Conservation (phyloP, 1,139 yeast genomes). For the Arxiozyma slooffiae region DNA sequence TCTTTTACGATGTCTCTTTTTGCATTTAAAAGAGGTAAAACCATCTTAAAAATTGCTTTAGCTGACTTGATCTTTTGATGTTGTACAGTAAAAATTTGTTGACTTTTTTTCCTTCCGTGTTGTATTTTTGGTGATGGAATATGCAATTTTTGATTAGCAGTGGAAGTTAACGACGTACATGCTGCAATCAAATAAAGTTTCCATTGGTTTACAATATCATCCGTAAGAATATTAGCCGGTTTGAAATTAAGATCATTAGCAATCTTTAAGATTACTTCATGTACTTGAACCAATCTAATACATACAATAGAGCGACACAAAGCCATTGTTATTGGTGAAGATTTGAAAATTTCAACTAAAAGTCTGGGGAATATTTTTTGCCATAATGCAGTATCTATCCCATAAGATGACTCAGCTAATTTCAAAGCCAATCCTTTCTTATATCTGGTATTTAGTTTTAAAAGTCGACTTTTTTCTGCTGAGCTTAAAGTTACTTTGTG, state of each 20-base stretch:
- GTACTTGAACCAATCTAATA: slow-evolving; percentile 79
- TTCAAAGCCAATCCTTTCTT: slow-evolving; percentile 55
- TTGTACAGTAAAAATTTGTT: slow-evolving; percentile 69
- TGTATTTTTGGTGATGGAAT: slow-evolving; percentile 37
- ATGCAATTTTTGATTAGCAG: slow-evolving; percentile 70
- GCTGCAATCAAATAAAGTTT: slow-evolving; percentile 81
- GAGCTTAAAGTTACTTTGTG: slow-evolving; percentile 52
- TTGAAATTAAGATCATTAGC: slow-evolving; percentile 37
- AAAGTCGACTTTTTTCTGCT: slow-evolving; percentile 68
- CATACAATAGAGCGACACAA: slow-evolving; percentile 89
- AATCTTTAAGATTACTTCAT: slow-evolving; percentile 61
- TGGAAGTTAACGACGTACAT: slow-evolving; percentile 82
- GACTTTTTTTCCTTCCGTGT: slow-evolving; percentile 49
- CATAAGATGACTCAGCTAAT: slow-evolving; percentile 84
- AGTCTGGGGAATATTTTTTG: slow-evolving; percentile 75
- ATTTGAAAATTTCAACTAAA: slow-evolving; percentile 60
- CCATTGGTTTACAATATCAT: slow-evolving; percentile 77
- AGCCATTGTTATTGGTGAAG: slow-evolving; percentile 90
- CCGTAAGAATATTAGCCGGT: slow-evolving; percentile 47
- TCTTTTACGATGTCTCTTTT: slow-evolving; percentile 67
- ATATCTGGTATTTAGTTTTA: slow-evolving; percentile 49
- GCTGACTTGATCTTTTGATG: slow-evolving; percentile 92
- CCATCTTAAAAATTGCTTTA: slow-evolving; percentile 78
- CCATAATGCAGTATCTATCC: slow-evolving; percentile 95
- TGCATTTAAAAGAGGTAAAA: slow-evolving; percentile 67